Base-by-base conservation (phyloP, 2,329 filamentous ascomycete genomes). In the Parafenestella ontariensis region DNA sequence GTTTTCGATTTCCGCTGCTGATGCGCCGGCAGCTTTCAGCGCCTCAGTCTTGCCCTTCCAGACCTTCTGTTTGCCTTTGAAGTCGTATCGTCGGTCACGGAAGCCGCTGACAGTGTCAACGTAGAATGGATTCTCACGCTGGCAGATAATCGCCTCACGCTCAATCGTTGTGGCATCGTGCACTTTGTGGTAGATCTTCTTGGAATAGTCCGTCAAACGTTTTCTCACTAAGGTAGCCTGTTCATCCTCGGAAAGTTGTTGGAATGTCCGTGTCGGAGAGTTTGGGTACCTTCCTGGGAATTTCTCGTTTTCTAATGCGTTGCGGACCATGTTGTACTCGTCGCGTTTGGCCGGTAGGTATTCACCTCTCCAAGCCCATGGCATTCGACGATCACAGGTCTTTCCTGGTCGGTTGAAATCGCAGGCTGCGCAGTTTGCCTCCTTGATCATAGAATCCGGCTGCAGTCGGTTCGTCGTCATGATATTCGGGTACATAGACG, bases 171-270 rank as follows among this genome's bases (percentile, higher is more conserved):
- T 96, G 11, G 91, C 90, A 58, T 98, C 95, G 75, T 96, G 93
- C 55, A 99, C 98, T 76, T 98, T 99, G 83, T 99, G 95, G 73
- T 99, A 99, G 60, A 99, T 96, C 78, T 99, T 99, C 76, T 98
- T 96, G 70, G 92, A 96, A 79, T 96, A 99, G 29, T 92, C 84
- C 61, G 94, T 92, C 43, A 99, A 80, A 29, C 95, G 88, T 71
- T 98, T 99, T 64, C 92, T 89, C 45, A 96, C 83, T 31, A 95
- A 81, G 1, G 70, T 78, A 0, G 93, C 88, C 76, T 96, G 94
- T 70, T 99, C 95, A 54, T 96, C 93, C 2, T 84, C 76, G 17
- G 86, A 81, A 17, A 99, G 79, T 17, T 98, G 92, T 59, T 92
- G 87, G 68, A 97, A 99, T 0, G 87, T 85, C 52, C 92, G 84